Conservation (phyloP, 768 basidiomycete genomes). For the Hericium alpestre region DNA sequence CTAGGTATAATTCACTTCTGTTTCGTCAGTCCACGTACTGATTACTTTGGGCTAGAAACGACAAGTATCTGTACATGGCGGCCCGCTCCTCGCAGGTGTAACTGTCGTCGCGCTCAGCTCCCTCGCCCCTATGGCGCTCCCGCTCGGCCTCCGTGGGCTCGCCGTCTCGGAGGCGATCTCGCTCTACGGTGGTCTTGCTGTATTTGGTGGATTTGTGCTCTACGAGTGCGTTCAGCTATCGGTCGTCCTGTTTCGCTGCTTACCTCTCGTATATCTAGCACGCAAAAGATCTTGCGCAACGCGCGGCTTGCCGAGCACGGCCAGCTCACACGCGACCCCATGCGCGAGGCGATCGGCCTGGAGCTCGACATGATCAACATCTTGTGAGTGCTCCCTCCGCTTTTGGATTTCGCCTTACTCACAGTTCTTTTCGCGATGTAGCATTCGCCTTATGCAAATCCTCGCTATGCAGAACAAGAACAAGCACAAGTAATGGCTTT, state of each 20-base stretch:
- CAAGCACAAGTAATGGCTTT: conserved; percentile 29
- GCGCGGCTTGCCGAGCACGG: conserved; percentile 67
- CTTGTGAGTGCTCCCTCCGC: conserved; percentile 40
- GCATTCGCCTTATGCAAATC: conserved; percentile 74
- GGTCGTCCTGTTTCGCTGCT: neutral
- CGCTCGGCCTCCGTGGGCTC: conserved; percentile 67
- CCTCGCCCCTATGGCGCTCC: conserved; percentile 85
- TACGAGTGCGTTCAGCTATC: conserved; percentile 51
- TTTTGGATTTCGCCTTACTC: neutral
- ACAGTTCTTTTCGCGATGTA: conserved; percentile 20
- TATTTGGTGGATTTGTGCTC: conserved; percentile 79
- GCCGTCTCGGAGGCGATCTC: conserved; percentile 69
- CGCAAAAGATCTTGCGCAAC: conserved; percentile 75
- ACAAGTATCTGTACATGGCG: conserved; percentile 78
- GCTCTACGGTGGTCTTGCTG: conserved; percentile 80
- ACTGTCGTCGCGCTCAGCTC: conserved; percentile 80
- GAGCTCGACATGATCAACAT: conserved; percentile 88
- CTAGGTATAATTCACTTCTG: conserved; percentile 36
- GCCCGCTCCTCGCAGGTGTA: conserved; percentile 79
- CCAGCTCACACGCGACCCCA: conserved; percentile 54
- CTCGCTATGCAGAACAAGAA: conserved; percentile 56
- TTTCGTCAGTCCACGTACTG: neutral
- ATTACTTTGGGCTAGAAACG: conserved; percentile 31
- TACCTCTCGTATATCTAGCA: conserved; percentile 31
- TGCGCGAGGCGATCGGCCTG: conserved; percentile 67